Percentiles rank a stretch among this genome's conserved stretches.
Evolutionary conservation across 441 rosid species (phyloP).

Genomic region (Eruca vesicaria): DNA sequence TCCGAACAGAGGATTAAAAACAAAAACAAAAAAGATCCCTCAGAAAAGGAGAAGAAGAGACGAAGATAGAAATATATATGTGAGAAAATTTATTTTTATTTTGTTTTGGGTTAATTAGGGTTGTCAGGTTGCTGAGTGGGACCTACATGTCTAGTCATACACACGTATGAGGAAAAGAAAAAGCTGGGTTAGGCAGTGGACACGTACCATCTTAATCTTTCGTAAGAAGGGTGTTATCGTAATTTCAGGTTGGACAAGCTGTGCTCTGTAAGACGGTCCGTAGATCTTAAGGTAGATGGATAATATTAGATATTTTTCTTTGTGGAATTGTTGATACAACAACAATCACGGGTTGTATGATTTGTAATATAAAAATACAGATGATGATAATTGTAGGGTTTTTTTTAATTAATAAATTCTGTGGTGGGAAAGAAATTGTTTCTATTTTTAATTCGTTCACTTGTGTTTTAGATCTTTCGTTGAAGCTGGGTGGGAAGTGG

Average conservation of each 20-base stretch:
- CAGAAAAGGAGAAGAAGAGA: background rate
- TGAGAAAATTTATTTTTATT: background rate
- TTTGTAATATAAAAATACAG: background rate
- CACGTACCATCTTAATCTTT: conserved; percentile 8
- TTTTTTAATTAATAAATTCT: background rate
- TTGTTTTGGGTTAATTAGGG: background rate
- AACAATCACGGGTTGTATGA: background rate
- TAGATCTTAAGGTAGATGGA: conserved; percentile 25
- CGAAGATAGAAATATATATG: background rate
- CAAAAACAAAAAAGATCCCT: background rate
- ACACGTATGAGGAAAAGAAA: conserved; percentile 24
- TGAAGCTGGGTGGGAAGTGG: background rate
- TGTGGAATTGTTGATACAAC: background rate
- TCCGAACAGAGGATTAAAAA: background rate
- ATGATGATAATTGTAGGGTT: background rate
- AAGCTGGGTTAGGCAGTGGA: conserved; percentile 23
- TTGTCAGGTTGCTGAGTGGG: conserved; percentile 30
- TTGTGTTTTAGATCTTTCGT: conserved; percentile 5
- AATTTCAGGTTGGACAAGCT: background rate
- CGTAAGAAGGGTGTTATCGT: conserved; percentile 10
- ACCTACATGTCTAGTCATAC: conserved; percentile 33
- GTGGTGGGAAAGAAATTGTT: conserved; percentile 7
- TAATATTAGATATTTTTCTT: background rate
- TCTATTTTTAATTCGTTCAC: background rate
- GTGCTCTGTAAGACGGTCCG: conserved; percentile 6